These are phyloP conservation scores for Remersonia thermophila DNA, from an alignment of 2,329 filamentous ascomycete species.

Conservation along the genomic window DNA sequence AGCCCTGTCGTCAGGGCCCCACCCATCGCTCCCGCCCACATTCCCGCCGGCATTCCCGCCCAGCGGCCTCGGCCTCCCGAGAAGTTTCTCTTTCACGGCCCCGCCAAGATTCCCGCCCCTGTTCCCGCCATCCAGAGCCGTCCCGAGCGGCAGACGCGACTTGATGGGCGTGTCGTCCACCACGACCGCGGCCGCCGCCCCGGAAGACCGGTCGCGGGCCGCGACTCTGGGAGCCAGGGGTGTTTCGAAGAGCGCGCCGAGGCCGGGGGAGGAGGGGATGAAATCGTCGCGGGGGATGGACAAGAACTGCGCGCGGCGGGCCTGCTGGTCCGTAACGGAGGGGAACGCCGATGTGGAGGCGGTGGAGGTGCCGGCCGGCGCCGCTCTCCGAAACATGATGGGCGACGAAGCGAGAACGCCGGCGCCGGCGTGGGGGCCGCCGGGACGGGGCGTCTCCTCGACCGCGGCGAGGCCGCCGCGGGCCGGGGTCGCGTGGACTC, in stretches of 20 bases:
- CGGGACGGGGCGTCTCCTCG: slow-evolving; percentile 7
- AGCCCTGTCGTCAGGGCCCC: neutral
- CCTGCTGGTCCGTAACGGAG: slow-evolving; percentile 1
- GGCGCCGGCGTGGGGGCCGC: neutral
- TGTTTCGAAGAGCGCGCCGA: slow-evolving; percentile 18
- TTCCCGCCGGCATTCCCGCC: neutral
- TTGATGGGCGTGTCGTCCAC: slow-evolving; percentile 15
- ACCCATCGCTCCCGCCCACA: neutral
- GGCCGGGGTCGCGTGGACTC: slow-evolving; percentile 18
- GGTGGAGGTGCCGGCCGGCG: neutral
- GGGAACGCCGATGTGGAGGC: too few species aligned
- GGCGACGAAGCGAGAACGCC: slow-evolving; percentile 13
- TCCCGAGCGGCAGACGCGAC: slow-evolving; percentile 6
- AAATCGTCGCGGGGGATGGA: neutral
- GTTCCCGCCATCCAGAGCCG: slow-evolving; percentile 1
- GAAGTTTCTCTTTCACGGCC: too few species aligned
- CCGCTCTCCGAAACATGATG: slow-evolving; percentile 13
- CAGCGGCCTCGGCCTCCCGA: too few species aligned
- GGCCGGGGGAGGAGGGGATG: slow-evolving; percentile 12
- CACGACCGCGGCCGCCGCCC: neutral
- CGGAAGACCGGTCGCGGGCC: too few species aligned
- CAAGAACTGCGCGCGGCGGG: neutral
- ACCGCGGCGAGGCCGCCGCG: slow-evolving; percentile 3
- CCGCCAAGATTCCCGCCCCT: neutral
- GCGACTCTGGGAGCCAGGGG: slow-evolving; percentile 18